phyloP scores from a whole-genome alignment of 208 protist genomes.

The Acanthamoeba lenticulata region DNA sequence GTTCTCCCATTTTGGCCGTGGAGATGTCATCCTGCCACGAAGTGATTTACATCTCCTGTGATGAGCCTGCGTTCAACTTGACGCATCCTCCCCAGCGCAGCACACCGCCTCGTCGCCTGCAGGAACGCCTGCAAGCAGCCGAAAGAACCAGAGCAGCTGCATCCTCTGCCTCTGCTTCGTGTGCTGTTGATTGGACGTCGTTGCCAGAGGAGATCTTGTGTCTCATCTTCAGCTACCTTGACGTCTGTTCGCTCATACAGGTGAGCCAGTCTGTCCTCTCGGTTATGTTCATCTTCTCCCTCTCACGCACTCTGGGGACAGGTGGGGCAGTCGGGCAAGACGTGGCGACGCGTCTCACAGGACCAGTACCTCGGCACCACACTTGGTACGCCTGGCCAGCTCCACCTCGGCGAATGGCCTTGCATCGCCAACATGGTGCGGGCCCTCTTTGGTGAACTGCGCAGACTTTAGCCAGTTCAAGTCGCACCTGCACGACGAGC shows the following conservation, averaged over 20 bases:
- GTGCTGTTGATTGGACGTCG: neutral
- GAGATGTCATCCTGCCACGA: too few species aligned
- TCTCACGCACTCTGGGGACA: neutral
- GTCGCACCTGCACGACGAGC: neutral
- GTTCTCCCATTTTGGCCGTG: too few species aligned
- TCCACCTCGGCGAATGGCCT: too few species aligned
- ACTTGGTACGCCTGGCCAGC: too few species aligned
- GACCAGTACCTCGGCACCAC: neutral
- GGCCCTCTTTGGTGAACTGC: neutral
- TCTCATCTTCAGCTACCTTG: neutral
- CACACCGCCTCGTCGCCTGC: neutral
- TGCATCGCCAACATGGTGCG: neutral
- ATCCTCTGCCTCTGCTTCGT: neutral
- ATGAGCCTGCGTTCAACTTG: neutral
- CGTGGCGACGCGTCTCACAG: neutral
- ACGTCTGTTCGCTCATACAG: neutral
- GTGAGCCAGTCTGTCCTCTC: neutral
- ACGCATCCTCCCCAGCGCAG: neutral
- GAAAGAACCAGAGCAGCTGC: too few species aligned
- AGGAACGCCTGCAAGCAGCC: neutral
- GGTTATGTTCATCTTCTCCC: neutral
- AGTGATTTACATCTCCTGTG: neutral
- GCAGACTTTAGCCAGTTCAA: constrained; percentile 9
- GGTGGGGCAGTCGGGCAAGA: neutral
- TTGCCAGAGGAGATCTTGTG: neutral